Evolutionary conservation across 164 flowering plant genomes (phyloP).

Genomic region (Hamamelis virginiana): DNA sequence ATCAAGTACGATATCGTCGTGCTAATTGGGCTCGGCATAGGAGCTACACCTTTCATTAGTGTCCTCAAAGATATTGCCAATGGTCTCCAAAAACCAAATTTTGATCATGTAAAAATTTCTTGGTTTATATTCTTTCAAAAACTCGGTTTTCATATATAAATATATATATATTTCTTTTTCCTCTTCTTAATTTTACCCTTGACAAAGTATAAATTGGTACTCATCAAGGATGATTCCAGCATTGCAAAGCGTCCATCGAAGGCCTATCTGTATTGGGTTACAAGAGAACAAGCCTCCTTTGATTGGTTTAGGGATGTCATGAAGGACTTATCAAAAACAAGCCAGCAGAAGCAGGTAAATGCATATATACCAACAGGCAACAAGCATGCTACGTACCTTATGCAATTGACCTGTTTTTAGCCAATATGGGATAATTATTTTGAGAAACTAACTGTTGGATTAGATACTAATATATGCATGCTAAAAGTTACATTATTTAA

Average conservation of each 20-base stretch:
- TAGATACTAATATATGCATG: too few relatives aligned
- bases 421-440: too few relatives aligned
- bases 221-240: too few relatives aligned
- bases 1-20: conserved; percentile 42
- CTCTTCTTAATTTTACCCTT: too few relatives aligned
- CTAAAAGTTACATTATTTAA: too few relatives aligned
- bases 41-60: conserved; percentile 60
- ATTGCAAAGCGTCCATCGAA: conserved; percentile 32
- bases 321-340: conserved; percentile 32
- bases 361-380: background rate
- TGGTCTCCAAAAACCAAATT: conserved; percentile 8
- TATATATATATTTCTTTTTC: too few relatives aligned
- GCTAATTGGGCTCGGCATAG: conserved; percentile 53
- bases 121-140: too few relatives aligned
- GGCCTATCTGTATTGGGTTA: conserved; percentile 58
- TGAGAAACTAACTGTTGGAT: too few relatives aligned
- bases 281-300: conserved; percentile 56
- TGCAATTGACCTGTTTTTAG: too few relatives aligned
- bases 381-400: too few relatives aligned
- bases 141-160: too few relatives aligned
- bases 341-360: conserved; percentile 38
- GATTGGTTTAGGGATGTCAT: conserved; percentile 57
- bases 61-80: conserved; percentile 40
- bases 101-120: conserved; percentile 21
- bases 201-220: too few relatives aligned